Evolutionary conservation across 768 basidiomycete species (phyloP), one percentile per base, ranked within the genome.

Genomic region (Kwoniella newhampshirensis): DNA sequence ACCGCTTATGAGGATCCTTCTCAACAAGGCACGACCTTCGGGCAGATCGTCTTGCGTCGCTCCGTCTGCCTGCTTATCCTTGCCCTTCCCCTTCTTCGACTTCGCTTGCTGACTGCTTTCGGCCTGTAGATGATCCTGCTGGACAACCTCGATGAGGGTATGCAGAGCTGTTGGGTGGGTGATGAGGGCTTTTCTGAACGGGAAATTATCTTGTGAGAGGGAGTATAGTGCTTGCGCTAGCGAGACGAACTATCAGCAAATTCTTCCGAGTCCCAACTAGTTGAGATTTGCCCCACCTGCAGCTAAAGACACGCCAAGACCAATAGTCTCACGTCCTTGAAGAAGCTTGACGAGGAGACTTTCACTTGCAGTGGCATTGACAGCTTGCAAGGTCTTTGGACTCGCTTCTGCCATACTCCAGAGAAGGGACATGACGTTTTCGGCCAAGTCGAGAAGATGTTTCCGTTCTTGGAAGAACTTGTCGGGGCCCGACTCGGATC

Each of bases 291-390:
- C 0, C 80, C 36, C 67, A 91, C 91, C 89, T 70, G 91, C 90
- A 44, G 93, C 84, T 36, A 84, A 82, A 4, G 90, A 86, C 1
- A 89, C 86, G 1, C 83, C 79, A 15, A 86, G 59, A 1, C 91
- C 87, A 7, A 94, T 77, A 46, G 82, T 83, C 41, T 84, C 82
- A 52, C 85, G 82, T 2, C 87, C 82, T 8, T 81, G 82, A 37
- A 97, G 79, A 77, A 96, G 93, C n/a, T 89, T 86, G 83, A 92
- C 85, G 49, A 97, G 80, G 77, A 97, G 91, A 0, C 89, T 88
- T 11, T 86, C 78, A 2, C 92, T 81, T 21, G 83, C 80, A 5
- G 89, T 84, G 35, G 86, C 82, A 73, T 93, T 96, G 73, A 97
- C 86, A 26, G 88, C 87, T 67, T 82, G 84, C 57, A 93, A 80